A percentile compares a stretch with the other conserved stretches of the same genome.
phyloP scores from a whole-genome alignment of 2,329 filamentous ascomycete genomes.

The Pseudogymnoascus sp. region DNA sequence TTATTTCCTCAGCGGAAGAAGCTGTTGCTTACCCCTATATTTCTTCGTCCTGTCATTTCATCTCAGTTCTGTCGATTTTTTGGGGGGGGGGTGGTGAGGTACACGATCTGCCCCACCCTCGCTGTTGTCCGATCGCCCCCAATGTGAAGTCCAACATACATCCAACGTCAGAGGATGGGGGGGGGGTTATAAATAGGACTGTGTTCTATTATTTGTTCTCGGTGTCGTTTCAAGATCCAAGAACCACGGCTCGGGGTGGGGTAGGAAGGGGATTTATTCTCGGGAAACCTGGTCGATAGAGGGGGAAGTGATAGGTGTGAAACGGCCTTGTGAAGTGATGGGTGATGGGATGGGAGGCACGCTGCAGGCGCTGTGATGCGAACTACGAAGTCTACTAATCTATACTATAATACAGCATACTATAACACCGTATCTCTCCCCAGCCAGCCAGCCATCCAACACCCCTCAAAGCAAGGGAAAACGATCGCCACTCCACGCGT shows the following conservation, averaged over 20 bases:
- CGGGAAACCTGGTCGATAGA: not conserved
- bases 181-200: not conserved
- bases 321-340: too few relatives aligned
- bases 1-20: not conserved
- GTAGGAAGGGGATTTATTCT: not conserved
- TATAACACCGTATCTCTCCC: too few relatives aligned
- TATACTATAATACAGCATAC: too few relatives aligned
- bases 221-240: not conserved
- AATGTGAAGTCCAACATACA: not conserved
- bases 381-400: too few relatives aligned
- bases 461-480: not conserved
- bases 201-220: not conserved
- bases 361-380: too few relatives aligned
- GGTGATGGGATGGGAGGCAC: too few relatives aligned
- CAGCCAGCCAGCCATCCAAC: too few relatives aligned
- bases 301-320: too few relatives aligned
- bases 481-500: not conserved
- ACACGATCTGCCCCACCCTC: not conserved
- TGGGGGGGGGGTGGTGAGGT: not conserved
- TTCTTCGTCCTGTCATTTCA: too few relatives aligned
- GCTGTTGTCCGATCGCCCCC: not conserved
- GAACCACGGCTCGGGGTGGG: not conserved
- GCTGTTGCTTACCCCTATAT: not conserved
- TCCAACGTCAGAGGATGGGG: not conserved
- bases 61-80: too few relatives aligned